Conservation (phyloP, 2,329 filamentous ascomycete genomes). For the Cladophialophora immunda region DNA sequence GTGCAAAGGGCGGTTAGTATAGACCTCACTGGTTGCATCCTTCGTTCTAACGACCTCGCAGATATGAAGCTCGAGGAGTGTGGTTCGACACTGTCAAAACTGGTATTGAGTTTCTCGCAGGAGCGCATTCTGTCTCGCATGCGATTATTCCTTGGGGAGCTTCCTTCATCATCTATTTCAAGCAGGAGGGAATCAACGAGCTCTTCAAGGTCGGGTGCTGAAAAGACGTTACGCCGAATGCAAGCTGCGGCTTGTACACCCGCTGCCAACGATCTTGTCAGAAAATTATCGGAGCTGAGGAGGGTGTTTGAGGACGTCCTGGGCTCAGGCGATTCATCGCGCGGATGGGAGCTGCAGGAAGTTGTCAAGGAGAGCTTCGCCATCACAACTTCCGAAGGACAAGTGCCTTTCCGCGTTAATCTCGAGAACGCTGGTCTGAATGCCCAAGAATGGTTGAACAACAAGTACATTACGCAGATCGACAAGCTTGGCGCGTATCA, state of each 20-base stretch:
- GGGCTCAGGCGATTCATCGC: background rate
- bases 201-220: background rate
- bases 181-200: background rate
- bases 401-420: conserved; percentile 17
- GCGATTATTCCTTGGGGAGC: background rate
- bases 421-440: conserved; percentile 19
- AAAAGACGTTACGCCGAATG: background rate
- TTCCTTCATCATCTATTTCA: background rate
- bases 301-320: background rate
- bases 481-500: conserved; percentile 38
- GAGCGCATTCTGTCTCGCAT: conserved; percentile 2
- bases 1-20: background rate
- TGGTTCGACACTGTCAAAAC: background rate
- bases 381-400: conserved; percentile 8
- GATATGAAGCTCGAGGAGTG: background rate
- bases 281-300: background rate
- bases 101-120: background rate
- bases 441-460: conserved; percentile 30
- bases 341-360: background rate
- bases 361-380: background rate
- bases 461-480: conserved; percentile 33
- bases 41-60: background rate
- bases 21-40: background rate
- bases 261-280: background rate
- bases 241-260: conserved; percentile 6